Evolutionary conservation across 495 filamentous ascomycete genomes (phyloP), one percentile per base, ranked within the genome.

Genomic region (Penicillium nucicola): DNA sequence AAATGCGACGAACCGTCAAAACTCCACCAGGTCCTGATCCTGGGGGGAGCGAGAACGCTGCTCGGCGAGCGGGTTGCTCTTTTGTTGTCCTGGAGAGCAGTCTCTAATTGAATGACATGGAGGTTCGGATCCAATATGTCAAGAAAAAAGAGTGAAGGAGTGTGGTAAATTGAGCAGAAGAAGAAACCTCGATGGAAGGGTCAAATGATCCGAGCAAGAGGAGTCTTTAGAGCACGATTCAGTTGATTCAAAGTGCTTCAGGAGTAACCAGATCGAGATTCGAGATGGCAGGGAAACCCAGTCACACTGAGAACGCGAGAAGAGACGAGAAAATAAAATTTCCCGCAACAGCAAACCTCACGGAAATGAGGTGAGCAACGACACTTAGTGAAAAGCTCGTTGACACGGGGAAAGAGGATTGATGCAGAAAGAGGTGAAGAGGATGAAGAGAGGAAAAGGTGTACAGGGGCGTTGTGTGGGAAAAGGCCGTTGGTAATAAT

Each of bases 321-420:
- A 30, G 50, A 53, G 46, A 45, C 53, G 56, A 28, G 58, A 48
- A 33, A 52, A 45, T 40, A 35, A 30, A 55, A 39, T 55, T 66
- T 54, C 50, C 65, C 65, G 67, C 63, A 60, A 43, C 63, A 53
- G 57, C 52, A 64, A 58, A 60, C 44, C 59, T 57, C 62, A 57
- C 48, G 35, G 39, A 35, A 38, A 55, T 57, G 62, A 60, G 57
- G 46, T 63, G 50, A 60, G 59, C 71, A 74, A 75, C 73, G 71
- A 76, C 67, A 74, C 73, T 75, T 77, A 77, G 68, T 74, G 70
- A 77, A 77, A 77, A 75, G 73, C 70, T 77, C 73, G 73, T 73
- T 75, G 67, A 48, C 54, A 46, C 44, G 50, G 56, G 56, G 53
- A 64, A 30, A 49, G 50, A 45, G 50, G 38, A 25, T 48, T 44